phyloP scores from a whole-genome alignment of 2,329 filamentous ascomycete genomes.

The Calonectria pauciramosa region DNA sequence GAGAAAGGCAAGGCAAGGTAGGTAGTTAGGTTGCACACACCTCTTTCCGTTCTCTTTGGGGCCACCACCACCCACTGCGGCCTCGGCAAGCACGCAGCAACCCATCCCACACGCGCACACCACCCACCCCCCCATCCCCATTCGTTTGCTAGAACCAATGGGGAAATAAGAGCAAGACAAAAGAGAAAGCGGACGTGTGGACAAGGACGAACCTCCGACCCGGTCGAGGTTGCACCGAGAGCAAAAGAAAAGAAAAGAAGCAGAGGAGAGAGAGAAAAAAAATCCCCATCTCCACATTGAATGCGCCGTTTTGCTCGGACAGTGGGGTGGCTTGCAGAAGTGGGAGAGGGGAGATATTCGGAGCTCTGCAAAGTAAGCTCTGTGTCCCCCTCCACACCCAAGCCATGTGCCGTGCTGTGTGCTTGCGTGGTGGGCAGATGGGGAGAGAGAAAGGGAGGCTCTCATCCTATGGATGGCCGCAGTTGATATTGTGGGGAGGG shows the following conservation, averaged over 20 bases:
- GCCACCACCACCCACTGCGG: no score
- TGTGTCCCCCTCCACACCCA: neutral
- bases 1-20: no score
- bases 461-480: neutral
- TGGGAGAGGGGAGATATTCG: neutral
- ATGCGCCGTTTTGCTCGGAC: slow-evolving; percentile 7
- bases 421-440: neutral
- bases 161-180: neutral
- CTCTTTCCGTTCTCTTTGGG: no score
- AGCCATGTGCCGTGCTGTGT: neutral
- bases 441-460: neutral
- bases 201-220: neutral
- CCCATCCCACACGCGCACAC: neutral
- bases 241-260: neutral
- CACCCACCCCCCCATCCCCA: no score
- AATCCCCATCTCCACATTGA: neutral
- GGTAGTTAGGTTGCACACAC: neutral
- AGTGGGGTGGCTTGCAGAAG: neutral
- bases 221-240: neutral
- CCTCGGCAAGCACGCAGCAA: neutral
- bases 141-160: neutral
- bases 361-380: slow-evolving; percentile 11
- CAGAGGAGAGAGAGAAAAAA: neutral
- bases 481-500: neutral
- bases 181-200: neutral